Evolutionary conservation across 169 alveolate species (phyloP).

Genomic region (Toxoplasma gondii): DNA sequence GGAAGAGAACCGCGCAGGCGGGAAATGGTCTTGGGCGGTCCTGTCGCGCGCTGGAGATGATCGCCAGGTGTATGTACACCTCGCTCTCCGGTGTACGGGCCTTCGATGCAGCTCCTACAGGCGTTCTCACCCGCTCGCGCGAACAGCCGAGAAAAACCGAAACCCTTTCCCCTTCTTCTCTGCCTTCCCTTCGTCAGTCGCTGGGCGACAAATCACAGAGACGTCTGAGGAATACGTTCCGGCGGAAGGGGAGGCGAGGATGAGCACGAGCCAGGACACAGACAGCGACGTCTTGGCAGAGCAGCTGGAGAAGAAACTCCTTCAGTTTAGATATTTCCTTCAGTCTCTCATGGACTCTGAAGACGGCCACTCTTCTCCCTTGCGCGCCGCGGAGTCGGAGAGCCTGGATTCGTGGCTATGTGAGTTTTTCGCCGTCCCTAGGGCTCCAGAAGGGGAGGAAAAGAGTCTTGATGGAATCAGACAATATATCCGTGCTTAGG

Average conservation of each 20-base stretch:
- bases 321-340: neutral
- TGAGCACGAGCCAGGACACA: too few relatives aligned
- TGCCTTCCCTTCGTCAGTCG: too few relatives aligned
- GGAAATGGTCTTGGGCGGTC: neutral
- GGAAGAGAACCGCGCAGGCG: neutral
- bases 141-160: too few relatives aligned
- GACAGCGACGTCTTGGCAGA: too few relatives aligned
- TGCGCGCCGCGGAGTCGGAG: neutral
- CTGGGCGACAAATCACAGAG: too few relatives aligned
- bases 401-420: neutral
- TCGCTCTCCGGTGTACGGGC: neutral
- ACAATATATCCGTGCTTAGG: too few relatives aligned
- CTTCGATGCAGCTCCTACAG: neutral
- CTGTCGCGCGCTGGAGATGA: slow-evolving; percentile 22
- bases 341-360: neutral
- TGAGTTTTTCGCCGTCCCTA: neutral
- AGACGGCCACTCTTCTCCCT: neutral
- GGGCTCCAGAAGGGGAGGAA: too few relatives aligned
- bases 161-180: too few relatives aligned
- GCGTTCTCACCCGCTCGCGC: too few relatives aligned
- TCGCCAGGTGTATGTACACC: slow-evolving; percentile 19
- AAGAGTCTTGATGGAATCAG: too few relatives aligned
- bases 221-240: too few relatives aligned
- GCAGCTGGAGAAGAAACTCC: neutral
- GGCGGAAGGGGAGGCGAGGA: too few relatives aligned